Evolutionary conservation across 2,329 filamentous ascomycete genomes (phyloP), one percentile per base, ranked within the genome.

Genomic region (Hypoxylon sp.): DNA sequence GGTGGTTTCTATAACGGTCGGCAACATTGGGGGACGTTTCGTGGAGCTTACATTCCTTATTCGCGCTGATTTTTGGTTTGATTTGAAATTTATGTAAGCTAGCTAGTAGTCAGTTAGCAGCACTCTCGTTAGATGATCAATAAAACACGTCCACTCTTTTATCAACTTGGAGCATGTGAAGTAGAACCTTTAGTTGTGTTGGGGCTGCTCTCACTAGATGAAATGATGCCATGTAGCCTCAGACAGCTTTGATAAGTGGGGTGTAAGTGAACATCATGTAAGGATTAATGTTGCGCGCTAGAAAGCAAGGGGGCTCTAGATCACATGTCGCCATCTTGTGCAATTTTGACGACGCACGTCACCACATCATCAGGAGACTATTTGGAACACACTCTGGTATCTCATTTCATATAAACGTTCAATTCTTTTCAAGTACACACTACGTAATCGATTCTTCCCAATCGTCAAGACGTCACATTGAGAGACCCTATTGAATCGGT

Each of bases 401-500:
- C 48, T 58, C 25, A 49, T 59, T 59, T 64, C 61, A 55, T 64
- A 36, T 50, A 48, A 21, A 58, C 17, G 5, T 58, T 58, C 7
- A 46, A 52, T 51, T 45, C 23, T 36, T 58, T 30, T 55, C 11
- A 25, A 5, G 17, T n/a, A 49, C 51, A 17, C 21, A 13, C 19
- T 4, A 5, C 36, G 4, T 3, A 53, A 49, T 51, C 45, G 5
- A 50, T n/a, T 17, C 32, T 36, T 23, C 14, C 34, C 34, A 7
- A 43, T 17, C 43, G 34, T 25, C 41, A 58, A 5, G 52, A 34
- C 21, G 53, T 45, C 13, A 60, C 9, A 32, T 17, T 43, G 17
- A 48, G n/a, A 10, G 48, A 10, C 10, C 68, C 65, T 58, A 71
- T 56, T 17, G 32, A 49, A 17, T 74, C 71, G 1, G 73, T 75